phyloP scores from a whole-genome alignment of 2,329 filamentous ascomycete genomes.

The Gaeumannomyces sp. region DNA sequence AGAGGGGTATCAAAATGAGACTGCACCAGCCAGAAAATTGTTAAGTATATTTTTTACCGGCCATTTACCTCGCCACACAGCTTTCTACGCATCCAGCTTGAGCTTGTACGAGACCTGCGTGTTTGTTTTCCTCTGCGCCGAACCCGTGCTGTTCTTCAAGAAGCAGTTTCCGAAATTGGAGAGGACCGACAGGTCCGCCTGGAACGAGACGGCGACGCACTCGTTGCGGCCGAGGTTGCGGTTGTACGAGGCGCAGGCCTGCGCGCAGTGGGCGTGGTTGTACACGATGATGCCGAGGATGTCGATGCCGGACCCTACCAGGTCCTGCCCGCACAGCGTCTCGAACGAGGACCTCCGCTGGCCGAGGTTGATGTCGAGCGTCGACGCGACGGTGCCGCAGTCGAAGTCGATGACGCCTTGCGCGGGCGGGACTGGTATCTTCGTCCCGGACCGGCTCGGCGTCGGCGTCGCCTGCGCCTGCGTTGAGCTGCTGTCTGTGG shows the following conservation, averaged over 20 bases:
- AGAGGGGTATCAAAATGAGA: no score
- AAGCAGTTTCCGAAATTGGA: slow-evolving; percentile 9
- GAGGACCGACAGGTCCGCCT: slow-evolving; percentile 9
- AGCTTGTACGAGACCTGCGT: no score
- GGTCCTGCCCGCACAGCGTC: slow-evolving; percentile 14
- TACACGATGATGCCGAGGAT: slow-evolving; percentile 17
- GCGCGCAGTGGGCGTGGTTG: slow-evolving; percentile 17
- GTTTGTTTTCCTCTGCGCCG: no score
- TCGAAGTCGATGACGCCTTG: not conserved
- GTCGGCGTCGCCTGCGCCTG: not conserved
- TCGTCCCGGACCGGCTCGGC: not conserved
- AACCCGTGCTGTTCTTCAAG: slow-evolving; percentile 11
- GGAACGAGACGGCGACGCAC: slow-evolving; percentile 15
- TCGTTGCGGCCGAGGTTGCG: slow-evolving; percentile 12
- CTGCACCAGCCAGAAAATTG: no score
- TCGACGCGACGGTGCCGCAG: not conserved
- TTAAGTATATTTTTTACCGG: no score
- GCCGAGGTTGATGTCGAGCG: slow-evolving; percentile 12
- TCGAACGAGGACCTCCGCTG: slow-evolving; percentile 15
- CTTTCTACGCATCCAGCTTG: no score
- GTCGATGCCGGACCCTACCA: slow-evolving; percentile 8
- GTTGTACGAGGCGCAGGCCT: slow-evolving; percentile 18
- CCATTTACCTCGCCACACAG: no score
- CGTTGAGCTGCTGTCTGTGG: not conserved
- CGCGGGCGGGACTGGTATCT: not conserved